These are phyloP conservation scores for Tulasnella sp. DNA, from an alignment of 768 basidiomycete species.

Conservation along the genomic window DNA sequence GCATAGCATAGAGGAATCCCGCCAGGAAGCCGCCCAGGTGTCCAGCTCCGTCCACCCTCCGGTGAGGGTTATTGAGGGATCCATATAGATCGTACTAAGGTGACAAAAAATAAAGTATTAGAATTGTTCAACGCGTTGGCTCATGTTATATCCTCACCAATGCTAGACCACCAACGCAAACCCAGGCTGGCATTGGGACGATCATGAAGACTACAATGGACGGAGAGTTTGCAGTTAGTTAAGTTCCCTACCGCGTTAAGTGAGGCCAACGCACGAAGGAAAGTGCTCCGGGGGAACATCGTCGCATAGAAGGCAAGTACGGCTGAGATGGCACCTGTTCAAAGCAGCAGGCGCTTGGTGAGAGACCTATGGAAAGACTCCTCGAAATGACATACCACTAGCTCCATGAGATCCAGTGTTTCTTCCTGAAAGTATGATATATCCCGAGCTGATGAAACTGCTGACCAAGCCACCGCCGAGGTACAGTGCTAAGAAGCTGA, in stretches of 20 bases:
- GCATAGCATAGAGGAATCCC: constrained; percentile 27
- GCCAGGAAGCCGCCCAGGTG: constrained; percentile 29
- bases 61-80: constrained; percentile 4
- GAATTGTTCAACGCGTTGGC: neutral
- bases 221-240: neutral
- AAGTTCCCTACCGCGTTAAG: too few species aligned
- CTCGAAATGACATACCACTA: constrained; percentile 26
- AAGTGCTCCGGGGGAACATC: constrained; percentile 11
- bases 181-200: constrained; percentile 31
- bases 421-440: neutral
- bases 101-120: neutral
- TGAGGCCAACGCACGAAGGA: constrained; percentile 4
- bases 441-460: constrained; percentile 27
- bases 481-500: constrained; percentile 27
- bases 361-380: neutral
- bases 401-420: constrained; percentile 25
- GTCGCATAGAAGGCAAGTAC: constrained; percentile 20
- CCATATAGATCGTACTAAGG: constrained; percentile 23
- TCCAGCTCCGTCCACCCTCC: constrained; percentile 27
- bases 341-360: neutral
- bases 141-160: neutral
- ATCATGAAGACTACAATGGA: constrained; percentile 23
- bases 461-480: constrained; percentile 28
- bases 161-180: constrained; percentile 25
- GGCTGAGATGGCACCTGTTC: constrained; percentile 21